Conservation (phyloP, 306 rosid genomes). For the Fagus sylvatica region DNA sequence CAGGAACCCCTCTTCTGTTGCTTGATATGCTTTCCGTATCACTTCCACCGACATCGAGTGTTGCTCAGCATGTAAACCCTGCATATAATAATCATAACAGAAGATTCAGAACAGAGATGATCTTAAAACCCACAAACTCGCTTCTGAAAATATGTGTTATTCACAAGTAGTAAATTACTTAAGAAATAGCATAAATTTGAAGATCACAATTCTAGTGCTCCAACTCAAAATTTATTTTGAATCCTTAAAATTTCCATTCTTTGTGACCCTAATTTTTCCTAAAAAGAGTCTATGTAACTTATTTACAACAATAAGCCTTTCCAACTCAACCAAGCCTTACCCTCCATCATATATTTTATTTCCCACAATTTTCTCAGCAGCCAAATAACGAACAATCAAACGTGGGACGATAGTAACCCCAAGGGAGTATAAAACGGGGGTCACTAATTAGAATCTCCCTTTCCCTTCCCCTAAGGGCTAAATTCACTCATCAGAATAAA, state of each 20-base stretch:
- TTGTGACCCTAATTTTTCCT: neutral
- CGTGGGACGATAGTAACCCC: neutral
- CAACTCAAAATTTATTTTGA: neutral
- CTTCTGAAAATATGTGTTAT: neutral
- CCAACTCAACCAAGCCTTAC: neutral
- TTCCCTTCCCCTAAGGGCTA: neutral
- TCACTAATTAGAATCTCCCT: neutral
- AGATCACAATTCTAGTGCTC: neutral
- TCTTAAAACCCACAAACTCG: neutral
- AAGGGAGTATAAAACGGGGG: neutral
- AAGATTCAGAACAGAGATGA: neutral
- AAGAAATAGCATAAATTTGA: neutral
- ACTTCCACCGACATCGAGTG: conserved; percentile 75
- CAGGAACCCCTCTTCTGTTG: conserved; percentile 84
- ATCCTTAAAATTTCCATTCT: neutral
- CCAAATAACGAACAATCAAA: neutral
- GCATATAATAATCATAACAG: conserved; percentile 29
- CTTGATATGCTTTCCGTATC: conserved; percentile 84
- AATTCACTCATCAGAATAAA: neutral
- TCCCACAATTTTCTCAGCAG: neutral
- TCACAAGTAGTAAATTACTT: neutral
- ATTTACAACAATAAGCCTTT: neutral
- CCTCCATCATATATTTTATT: neutral
- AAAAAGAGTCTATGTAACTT: neutral
- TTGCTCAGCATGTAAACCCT: conserved; percentile 80